These are phyloP conservation scores for Syzygium grande DNA, from an alignment of 345 rosid species.

Conservation along the genomic window DNA sequence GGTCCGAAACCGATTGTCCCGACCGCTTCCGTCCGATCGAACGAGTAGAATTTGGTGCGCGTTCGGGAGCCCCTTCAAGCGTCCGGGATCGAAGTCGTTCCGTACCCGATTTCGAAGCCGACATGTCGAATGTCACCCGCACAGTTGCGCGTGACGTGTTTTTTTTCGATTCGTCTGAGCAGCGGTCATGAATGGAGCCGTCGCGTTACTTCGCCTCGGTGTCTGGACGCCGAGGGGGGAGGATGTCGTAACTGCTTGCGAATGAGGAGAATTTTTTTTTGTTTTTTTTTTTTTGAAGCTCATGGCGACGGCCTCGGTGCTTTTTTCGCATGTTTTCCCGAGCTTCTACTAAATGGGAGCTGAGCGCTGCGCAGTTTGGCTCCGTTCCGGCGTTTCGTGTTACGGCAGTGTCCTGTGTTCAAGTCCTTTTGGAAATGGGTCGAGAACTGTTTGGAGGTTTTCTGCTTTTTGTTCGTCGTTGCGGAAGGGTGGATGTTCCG, in stretches of 20 bases:
- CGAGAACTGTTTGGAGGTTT: not conserved
- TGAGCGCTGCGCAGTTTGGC: not conserved
- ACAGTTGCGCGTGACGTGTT: not conserved
- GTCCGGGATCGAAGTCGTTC: not conserved
- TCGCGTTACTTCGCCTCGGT: not conserved
- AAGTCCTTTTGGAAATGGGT: not conserved
- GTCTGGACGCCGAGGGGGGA: not conserved
- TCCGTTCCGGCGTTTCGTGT: not conserved
- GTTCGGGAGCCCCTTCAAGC: not conserved
- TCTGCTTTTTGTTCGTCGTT: not conserved
- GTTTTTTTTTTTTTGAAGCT: not conserved
- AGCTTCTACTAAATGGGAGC: not conserved
- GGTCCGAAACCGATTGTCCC: not conserved
- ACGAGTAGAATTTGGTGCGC: not conserved
- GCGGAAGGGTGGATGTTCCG: not conserved
- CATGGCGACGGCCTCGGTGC: not conserved
- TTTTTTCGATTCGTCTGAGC: not conserved
- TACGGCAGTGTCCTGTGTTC: not conserved
- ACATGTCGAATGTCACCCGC: not conserved
- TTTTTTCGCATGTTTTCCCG: not conserved
- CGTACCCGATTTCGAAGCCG: not conserved
- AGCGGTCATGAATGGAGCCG: not conserved
- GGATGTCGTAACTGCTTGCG: not conserved
- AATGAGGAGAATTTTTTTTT: not conserved
- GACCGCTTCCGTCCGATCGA: not conserved